Conservation (phyloP, 2,329 filamentous ascomycete species). For the Mycosphaerella arachidis region DNA sequence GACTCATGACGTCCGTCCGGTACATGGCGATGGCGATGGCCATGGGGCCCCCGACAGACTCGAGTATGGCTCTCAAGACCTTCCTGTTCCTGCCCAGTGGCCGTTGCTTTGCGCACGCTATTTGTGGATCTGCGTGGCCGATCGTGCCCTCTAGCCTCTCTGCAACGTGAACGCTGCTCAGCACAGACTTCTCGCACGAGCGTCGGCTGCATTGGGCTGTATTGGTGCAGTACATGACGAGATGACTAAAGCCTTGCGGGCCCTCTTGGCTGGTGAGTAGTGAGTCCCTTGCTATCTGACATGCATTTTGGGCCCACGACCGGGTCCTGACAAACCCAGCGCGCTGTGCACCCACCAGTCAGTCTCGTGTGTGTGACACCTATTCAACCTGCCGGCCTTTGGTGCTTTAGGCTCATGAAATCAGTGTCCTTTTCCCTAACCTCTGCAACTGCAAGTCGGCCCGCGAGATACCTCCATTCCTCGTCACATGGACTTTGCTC, state of each 20-base stretch:
- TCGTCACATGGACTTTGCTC: not conserved
- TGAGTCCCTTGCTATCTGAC: slow-evolving; percentile 3
- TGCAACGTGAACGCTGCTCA: not conserved
- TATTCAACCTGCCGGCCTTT: slow-evolving; percentile 8
- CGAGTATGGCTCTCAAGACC: not conserved
- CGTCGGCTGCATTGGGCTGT: not conserved
- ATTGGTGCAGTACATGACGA: not conserved
- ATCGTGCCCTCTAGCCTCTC: not conserved
- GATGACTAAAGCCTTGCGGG: not conserved
- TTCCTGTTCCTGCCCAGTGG: slow-evolving; percentile 6
- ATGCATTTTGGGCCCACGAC: slow-evolving; percentile 7
- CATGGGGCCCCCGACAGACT: not conserved
- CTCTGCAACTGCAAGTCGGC: slow-evolving; percentile 4
- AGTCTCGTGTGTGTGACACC: not conserved
- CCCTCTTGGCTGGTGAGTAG: not conserved
- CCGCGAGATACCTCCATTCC: slow-evolving; percentile 2
- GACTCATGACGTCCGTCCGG: not conserved
- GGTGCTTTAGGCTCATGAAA: slow-evolving; percentile 6
- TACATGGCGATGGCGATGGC: not conserved
- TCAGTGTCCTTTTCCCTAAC: slow-evolving; percentile 4
- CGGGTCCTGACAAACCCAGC: slow-evolving; percentile 7
- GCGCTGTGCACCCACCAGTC: slow-evolving; percentile 1
- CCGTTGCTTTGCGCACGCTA: not conserved
- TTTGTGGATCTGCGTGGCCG: not conserved
- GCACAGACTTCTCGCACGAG: not conserved